Conservation (phyloP, 108 stramenopile species). For the Asterionellopsis glacialis region DNA sequence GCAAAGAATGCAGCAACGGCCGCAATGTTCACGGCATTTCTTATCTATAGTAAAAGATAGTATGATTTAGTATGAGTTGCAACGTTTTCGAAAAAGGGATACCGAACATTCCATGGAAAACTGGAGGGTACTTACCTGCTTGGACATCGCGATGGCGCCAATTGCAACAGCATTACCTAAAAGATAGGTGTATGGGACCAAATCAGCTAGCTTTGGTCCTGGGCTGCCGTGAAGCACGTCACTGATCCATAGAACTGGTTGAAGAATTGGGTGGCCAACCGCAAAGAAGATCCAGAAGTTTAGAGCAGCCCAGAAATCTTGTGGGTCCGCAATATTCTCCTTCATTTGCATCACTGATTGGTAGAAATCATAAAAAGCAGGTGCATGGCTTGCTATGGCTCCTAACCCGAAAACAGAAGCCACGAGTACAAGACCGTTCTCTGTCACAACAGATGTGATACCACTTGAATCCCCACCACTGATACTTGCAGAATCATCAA, state of each 20-base stretch:
- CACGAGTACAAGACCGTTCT: constrained; percentile 6
- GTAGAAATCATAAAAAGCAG: constrained; percentile 67
- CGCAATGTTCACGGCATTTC: constrained; percentile 72
- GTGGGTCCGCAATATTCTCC: constrained; percentile 54
- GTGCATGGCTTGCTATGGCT: constrained; percentile 57
- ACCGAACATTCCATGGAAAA: too few species aligned
- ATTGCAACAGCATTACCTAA: constrained; percentile 67
- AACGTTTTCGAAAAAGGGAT: not conserved
- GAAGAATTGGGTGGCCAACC: constrained; percentile 81
- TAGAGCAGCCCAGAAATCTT: constrained; percentile 73
- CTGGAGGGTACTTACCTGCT: constrained; percentile 1
- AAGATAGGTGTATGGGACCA: constrained; percentile 73
- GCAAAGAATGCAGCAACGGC: constrained; percentile 65
- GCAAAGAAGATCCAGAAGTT: constrained; percentile 95
- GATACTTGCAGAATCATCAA: too few species aligned
- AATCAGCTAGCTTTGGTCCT: constrained; percentile 60
- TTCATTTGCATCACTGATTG: constrained; percentile 68
- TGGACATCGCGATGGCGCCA: constrained; percentile 53
- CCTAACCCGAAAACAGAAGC: constrained; percentile 42
- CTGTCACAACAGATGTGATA: too few species aligned
- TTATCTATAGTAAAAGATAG: constrained; percentile 20
- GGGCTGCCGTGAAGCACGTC: constrained; percentile 87
- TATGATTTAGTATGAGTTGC: not conserved
- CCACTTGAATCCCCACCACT: too few species aligned
- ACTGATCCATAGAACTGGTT: constrained; percentile 85